These are phyloP conservation scores for Zymoseptoria crescenta DNA, from an alignment of 2,329 filamentous ascomycete species.

Conservation along the genomic window DNA sequence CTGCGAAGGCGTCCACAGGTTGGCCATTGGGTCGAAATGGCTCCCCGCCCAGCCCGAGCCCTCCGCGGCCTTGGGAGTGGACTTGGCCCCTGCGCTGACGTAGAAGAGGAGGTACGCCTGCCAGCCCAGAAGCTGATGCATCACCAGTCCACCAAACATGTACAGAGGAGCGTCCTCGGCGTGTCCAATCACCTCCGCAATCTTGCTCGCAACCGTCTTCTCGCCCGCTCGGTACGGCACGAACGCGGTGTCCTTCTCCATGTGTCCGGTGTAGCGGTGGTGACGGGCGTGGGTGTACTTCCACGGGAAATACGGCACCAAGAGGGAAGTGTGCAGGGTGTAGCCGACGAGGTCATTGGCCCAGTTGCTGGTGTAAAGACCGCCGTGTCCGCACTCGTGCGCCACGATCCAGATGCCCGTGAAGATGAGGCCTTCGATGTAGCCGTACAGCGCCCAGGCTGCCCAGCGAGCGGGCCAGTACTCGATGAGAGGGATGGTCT, in stretches of 20 bases:
- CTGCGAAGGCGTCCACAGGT: slow-evolving; percentile 40
- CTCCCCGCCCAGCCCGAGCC: slow-evolving; percentile 50
- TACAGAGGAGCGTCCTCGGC: slow-evolving; percentile 24
- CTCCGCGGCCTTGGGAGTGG: slow-evolving; percentile 7
- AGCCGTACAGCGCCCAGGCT: slow-evolving; percentile 44
- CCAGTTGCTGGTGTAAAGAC: slow-evolving; percentile 50
- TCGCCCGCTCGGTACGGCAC: slow-evolving; percentile 23
- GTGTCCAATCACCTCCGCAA: slow-evolving; percentile 12
- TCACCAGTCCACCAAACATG: slow-evolving; percentile 11
- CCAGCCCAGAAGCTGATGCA: slow-evolving; percentile 25
- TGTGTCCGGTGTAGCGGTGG: slow-evolving; percentile 52
- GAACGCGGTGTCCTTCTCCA: slow-evolving; percentile 30
- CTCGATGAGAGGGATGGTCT: slow-evolving; percentile 1
- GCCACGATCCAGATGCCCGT: slow-evolving; percentile 64
- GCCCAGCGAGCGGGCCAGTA: slow-evolving; percentile 3
- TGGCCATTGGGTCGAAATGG: slow-evolving; percentile 50
- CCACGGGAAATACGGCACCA: slow-evolving; percentile 68
- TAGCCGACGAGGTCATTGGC: slow-evolving; percentile 58
- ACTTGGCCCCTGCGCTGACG: slow-evolving; percentile 14
- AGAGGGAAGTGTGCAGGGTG: slow-evolving; percentile 55
- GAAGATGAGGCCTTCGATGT: slow-evolving; percentile 56
- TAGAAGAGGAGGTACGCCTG: slow-evolving; percentile 23
- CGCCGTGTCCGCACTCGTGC: slow-evolving; percentile 64
- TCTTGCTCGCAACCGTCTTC: slow-evolving; percentile 1
- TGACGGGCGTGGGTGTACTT: slow-evolving; percentile 63